Conservation (phyloP, 1,139 yeast genomes). For the Meyerozyma sp. region DNA sequence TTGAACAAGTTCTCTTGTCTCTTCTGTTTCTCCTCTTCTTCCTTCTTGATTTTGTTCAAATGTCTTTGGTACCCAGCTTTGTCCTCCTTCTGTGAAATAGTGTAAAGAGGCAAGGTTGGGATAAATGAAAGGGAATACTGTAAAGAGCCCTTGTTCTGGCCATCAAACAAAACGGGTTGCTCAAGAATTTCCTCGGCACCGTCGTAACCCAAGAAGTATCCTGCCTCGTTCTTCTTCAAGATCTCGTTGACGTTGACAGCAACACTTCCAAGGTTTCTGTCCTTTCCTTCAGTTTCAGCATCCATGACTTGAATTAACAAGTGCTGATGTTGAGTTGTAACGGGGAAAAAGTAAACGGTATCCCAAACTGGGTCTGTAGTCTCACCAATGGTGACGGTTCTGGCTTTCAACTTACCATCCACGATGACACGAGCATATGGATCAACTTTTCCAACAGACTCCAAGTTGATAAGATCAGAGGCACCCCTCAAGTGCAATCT, state of each 20-base stretch:
- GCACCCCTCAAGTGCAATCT: conserved; percentile 57
- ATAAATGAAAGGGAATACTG: conserved; percentile 56
- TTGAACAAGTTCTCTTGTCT: conserved; percentile 47
- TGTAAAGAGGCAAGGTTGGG: conserved; percentile 59
- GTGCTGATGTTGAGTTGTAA: conserved; percentile 57
- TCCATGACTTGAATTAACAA: conserved; percentile 57
- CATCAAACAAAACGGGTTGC: conserved; percentile 41
- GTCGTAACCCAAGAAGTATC: conserved; percentile 45
- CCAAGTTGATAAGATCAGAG: conserved; percentile 51
- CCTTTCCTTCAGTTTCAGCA: conserved; percentile 57
- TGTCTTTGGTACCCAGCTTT: conserved; percentile 28
- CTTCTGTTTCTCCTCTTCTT: conserved; percentile 18
- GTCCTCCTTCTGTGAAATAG: conserved; percentile 47
- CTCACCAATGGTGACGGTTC: conserved; percentile 52
- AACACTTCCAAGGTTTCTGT: conserved; percentile 58
- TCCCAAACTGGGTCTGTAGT: conserved; percentile 54
- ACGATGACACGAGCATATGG: conserved; percentile 60
- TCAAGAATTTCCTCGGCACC: conserved; percentile 43
- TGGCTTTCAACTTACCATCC: conserved; percentile 53
- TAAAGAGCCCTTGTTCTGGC: conserved; percentile 44
- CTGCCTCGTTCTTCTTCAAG: conserved; percentile 43
- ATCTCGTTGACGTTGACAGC: conserved; percentile 47
- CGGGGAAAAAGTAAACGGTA: conserved; percentile 56
- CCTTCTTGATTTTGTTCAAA: conserved; percentile 26
- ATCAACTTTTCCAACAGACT: conserved; percentile 64